Evolutionary conservation across 352 stramenopile genomes (phyloP), one percentile per base, ranked within the genome.

Genomic region (Aphanomyces astaci): DNA sequence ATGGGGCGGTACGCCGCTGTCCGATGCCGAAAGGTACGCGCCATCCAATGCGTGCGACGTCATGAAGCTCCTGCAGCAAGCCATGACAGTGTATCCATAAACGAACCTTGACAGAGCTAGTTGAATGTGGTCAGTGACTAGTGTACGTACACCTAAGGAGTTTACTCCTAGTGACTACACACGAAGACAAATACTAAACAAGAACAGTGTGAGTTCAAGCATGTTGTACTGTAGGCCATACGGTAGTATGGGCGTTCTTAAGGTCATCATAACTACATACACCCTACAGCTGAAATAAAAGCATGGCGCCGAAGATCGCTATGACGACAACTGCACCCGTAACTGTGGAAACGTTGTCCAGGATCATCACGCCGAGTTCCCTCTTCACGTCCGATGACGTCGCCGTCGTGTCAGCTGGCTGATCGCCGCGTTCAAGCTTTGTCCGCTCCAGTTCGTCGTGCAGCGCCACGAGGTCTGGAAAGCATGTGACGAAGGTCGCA

Each of bases 401-500:
- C 48, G n/a, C n/a, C n/a, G 48, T 25, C 2, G 1, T 1, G 10
- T 55, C 30, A 19, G 32, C 51, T 7, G 27, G 5, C 11, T 59
- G 19, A n/a, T 59, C 19, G 13, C n/a, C 51, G 7, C 11, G 19
- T 30, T 55, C 48, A 11, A 22, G 9, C 28, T 59, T 59, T 40
- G 51, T 25, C 30, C 30, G 51, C 24, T 59, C 51, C 30, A 22
- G 15, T 30, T 30, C 7, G 40, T 82, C 73, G 51, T 95, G 78
- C 46, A 95, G 71, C 49, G 84, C 80, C 33, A 96, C 87, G 15
- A 96, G 78, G 25, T 97, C 84, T 0, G 91, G 89, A 57, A 97
- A 97, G 5, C 97, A 71, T 72, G 89, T 86, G 52, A 85, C 73
- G 68, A 97, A 97, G 0, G 79, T 82, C 3, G 80, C 74, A 76